Evolutionary conservation across 768 basidiomycete species (phyloP), one percentile per base, ranked within the genome.

Genomic region (Auricularia auricula-judae): DNA sequence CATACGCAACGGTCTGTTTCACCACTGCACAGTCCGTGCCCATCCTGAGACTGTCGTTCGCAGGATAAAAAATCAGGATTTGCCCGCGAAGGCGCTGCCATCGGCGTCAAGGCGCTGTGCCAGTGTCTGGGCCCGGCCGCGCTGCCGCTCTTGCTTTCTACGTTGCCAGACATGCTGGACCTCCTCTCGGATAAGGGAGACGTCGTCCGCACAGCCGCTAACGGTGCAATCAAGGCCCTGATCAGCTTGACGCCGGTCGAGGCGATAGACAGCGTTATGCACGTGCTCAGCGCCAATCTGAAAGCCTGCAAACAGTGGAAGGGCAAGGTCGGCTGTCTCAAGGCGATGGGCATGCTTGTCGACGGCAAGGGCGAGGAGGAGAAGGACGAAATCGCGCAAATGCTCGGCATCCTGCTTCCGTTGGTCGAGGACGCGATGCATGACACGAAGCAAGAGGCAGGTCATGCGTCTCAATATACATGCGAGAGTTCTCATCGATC

Each of bases 161-260:
- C 87, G 53, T 84, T 98, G 63, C 82, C 91, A 18, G 70, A 86
- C 47, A 74, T 98, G 62, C 88, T 88, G 74, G 90, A 94, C 63
- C 80, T 94, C 44, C 87, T 89, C 75, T 88, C 90, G 81, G 96
- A 98, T 74, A 95, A 96, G 74, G 93, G 93, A 67, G 93, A 94
- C 63, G 89, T 93, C 35, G 93, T 98, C 67, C 86, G 93, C 64
- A 74, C 76, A 58, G 91, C 93, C 12, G 89, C 94, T n/a, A 76
- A 84, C 10, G 74, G 84, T 12, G 92, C 95, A 12, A 82, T 87
- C 69, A 95, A 93, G 74, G 79, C 88, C 42, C 87, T 97, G 72
- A 76, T 96, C 66, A 91, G 91, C 71, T 82, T 88, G 56, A 84
- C 86, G 65, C 92, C 94, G 43, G 86, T 93, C 1, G 93, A 97